Evolutionary conservation across 805 yeast species (phyloP), one percentile per base, ranked within the genome.

Genomic region (Cyberlindnera americana): DNA sequence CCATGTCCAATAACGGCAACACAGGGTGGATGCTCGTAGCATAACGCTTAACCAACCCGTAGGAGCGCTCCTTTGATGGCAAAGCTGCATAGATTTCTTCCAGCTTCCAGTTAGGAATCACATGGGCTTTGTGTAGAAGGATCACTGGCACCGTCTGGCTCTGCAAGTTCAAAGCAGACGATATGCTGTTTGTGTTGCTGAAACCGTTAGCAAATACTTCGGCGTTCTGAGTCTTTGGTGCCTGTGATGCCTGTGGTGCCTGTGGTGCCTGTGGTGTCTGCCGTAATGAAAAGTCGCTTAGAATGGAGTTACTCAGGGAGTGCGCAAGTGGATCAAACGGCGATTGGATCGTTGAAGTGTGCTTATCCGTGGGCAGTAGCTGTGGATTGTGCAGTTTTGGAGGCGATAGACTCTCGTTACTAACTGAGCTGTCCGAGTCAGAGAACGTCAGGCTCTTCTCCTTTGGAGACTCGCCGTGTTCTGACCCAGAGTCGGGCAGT

Each of bases 1-100:
- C 53, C 21, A 75, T 48, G 46, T 76, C 77, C 40, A 77, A 43
- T 5, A 77, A 56, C 0, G 83, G 83, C 9, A 77, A 53, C n/a
- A 77, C 61, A 7, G 76, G 72, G 49, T 77, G 82, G 12, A 77
- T 77, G 0, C 79, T 72, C 35, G 67, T 69, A 10, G 70, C 54
- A 47, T 72, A 77, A 19, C 80, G 60, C 25, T 69, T 66, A 3
- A 75, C 59, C 29, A 77, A 58, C 39, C 69, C 75, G 48, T 62
- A 69, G 0, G 78, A 69, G 27, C 72, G 62, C 34, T 64, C 69
- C 32, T 59, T 65, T 1, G 69, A 54, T 1, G 83, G 82, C 12
- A 77, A 48, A 41, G 67, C 71, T 8, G 62, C 56, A n/a, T 61
- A 49, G 12, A 77, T 54, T 43, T 67, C 70, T 19, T 40, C 48